Evolutionary conservation across 805 yeast species (phyloP).

Genomic region (Ogataea ganodermae): DNA sequence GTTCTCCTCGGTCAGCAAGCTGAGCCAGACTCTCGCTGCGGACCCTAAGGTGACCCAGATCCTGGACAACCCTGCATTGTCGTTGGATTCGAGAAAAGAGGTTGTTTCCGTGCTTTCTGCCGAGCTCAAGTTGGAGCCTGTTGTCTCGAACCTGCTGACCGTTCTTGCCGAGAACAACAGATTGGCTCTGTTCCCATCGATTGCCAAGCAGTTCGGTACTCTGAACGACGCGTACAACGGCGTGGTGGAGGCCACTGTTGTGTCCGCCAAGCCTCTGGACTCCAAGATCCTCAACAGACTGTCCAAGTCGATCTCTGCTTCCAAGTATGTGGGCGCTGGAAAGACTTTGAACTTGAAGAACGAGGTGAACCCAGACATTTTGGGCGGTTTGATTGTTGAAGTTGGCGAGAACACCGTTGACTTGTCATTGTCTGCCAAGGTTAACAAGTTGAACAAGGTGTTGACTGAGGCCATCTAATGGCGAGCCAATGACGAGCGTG

Average conservation of each 20-base stretch:
- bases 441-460: constrained; percentile 85
- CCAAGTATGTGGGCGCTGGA: constrained; percentile 80
- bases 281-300: constrained; percentile 74
- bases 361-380: constrained; percentile 82
- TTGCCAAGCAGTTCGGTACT: constrained; percentile 70
- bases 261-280: constrained; percentile 85
- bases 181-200: constrained; percentile 63
- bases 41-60: constrained; percentile 66
- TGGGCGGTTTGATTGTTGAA: constrained; percentile 95
- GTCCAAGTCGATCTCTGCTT: constrained; percentile 73
- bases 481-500: constrained; percentile 1
- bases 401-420: constrained; percentile 97
- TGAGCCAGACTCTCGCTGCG: constrained; percentile 54
- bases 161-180: constrained; percentile 96
- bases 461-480: constrained; percentile 80
- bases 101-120: constrained; percentile 63
- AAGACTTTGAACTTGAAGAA: constrained; percentile 84
- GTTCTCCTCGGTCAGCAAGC: constrained; percentile 63
- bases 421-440: constrained; percentile 80
- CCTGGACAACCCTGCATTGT: constrained; percentile 81
- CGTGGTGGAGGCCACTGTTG: constrained; percentile 88
- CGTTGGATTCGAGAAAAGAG: constrained; percentile 68
- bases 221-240: constrained; percentile 90
- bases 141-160: constrained; percentile 74
- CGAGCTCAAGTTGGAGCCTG: constrained; percentile 57